phyloP scores from a whole-genome alignment of 306 rosid genomes.

The Quercus wislizeni region DNA sequence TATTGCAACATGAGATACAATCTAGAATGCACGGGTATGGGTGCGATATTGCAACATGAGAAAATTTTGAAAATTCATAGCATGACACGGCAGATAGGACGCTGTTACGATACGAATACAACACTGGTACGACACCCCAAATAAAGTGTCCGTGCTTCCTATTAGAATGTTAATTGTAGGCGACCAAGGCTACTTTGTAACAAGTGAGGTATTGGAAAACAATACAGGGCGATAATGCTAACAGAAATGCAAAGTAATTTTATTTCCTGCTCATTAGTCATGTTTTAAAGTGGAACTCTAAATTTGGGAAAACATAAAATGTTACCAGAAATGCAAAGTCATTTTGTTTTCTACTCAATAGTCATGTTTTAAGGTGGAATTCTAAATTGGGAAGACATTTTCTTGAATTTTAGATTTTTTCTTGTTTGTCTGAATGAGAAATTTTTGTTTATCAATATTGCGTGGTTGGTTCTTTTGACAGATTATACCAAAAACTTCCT shows the following conservation, averaged over 20 bases:
- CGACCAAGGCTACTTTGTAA: not conserved
- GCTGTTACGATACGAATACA: not conserved
- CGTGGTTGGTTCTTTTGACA: constrained; percentile 11
- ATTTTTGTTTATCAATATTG: constrained; percentile 1
- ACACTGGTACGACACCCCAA: too few relatives aligned
- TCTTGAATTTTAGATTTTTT: not conserved
- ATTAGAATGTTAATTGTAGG: not conserved
- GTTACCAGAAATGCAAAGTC: too few relatives aligned
- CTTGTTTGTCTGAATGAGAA: not conserved
- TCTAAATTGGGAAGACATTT: not conserved
- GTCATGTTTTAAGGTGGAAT: too few relatives aligned
- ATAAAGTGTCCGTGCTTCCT: too few relatives aligned
- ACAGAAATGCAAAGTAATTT: not conserved
- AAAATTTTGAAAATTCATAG: too few relatives aligned
- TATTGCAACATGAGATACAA: too few relatives aligned
- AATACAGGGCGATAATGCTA: not conserved
- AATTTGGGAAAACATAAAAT: not conserved
- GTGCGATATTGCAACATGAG: too few relatives aligned
- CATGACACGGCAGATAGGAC: not conserved
- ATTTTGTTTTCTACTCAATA: too few relatives aligned
- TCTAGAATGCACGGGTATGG: too few relatives aligned
- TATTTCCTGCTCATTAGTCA: not conserved
- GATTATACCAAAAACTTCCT: constrained; percentile 38
- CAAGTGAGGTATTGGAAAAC: not conserved
- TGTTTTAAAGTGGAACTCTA: not conserved